Percentiles rank a stretch among this genome's conserved stretches.
phyloP scores from a whole-genome alignment of 345 rosid genomes.

The Eucalyptus cloeziana region DNA sequence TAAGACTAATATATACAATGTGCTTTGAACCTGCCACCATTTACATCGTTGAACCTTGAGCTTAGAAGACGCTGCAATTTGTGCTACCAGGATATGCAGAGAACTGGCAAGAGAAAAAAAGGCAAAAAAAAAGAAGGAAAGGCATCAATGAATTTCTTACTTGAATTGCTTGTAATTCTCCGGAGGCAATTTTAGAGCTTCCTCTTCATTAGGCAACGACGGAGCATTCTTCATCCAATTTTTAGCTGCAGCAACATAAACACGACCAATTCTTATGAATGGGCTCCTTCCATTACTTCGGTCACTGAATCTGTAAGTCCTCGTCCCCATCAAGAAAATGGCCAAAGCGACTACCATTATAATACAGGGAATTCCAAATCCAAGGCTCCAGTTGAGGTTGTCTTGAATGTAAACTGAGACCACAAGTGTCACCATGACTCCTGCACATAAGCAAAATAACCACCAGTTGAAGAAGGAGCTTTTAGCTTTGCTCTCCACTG shows the following conservation, averaged over 20 bases:
- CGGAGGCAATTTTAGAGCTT: not conserved
- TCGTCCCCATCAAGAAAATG: constrained; percentile 32
- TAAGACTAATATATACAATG: not conserved
- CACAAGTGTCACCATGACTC: constrained; percentile 12
- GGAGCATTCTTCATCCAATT: constrained; percentile 11
- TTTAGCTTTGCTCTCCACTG: constrained; percentile 17
- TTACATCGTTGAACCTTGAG: not conserved
- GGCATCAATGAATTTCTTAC: not conserved
- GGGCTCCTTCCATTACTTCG: constrained; percentile 20
- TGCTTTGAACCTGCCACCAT: not conserved
- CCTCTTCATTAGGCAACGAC: not conserved
- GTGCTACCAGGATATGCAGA: not conserved
- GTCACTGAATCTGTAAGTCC: constrained; percentile 14
- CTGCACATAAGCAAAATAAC: constrained; percentile 31
- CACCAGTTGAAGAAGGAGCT: constrained; percentile 54
- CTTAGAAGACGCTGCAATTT: not conserved
- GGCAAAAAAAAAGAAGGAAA: not conserved
- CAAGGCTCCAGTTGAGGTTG: constrained; percentile 41
- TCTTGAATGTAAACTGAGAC: constrained; percentile 38
- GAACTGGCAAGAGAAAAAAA: not conserved
- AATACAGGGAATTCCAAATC: constrained; percentile 33
- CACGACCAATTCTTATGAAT: constrained; percentile 30
- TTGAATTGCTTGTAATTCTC: constrained; percentile 5
- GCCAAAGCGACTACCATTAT: constrained; percentile 22
- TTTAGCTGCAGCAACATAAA: constrained; percentile 20